These are phyloP conservation scores for Cutaneotrichosporon curvatum DNA, from an alignment of 1,284 basidiomycete genomes.

Conservation along the genomic window DNA sequence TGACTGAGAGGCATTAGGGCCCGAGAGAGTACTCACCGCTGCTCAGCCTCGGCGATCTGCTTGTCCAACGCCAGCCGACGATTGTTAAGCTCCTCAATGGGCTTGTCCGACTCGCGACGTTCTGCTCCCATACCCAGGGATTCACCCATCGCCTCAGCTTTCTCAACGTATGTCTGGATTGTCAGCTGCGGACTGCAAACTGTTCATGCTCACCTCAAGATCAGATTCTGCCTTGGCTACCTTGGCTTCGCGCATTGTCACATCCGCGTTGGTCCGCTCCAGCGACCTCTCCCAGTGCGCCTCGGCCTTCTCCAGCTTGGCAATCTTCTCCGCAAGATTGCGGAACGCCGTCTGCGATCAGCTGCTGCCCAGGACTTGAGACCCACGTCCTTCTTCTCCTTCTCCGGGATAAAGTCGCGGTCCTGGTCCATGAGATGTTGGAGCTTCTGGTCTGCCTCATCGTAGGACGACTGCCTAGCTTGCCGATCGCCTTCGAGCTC, in stretches of 20 bases:
- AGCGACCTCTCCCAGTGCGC: not conserved
- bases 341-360: not conserved
- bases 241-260: not conserved
- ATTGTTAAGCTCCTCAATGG: constrained; percentile 52
- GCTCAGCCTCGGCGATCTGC: constrained; percentile 64
- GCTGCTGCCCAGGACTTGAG: not conserved
- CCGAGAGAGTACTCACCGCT: constrained; percentile 56
- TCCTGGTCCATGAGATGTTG: constrained; percentile 63
- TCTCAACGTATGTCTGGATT: too few species aligned
- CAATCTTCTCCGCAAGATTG: not conserved
- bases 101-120: too few species aligned
- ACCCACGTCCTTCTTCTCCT: not conserved
- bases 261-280: not conserved
- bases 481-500: not conserved
- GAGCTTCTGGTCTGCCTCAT: not conserved
- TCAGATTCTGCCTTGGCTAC: not conserved
- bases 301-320: not conserved
- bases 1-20: too few species aligned
- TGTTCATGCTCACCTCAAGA: not conserved
- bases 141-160: too few species aligned
- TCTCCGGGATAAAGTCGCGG: not conserved
- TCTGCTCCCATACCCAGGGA: too few species aligned
- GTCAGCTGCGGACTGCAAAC: too few species aligned
- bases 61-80: constrained; percentile 58
- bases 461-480: not conserved